phyloP scores from a whole-genome alignment of 2,329 filamentous ascomycete species.

The Pseudocercospora ulei region DNA sequence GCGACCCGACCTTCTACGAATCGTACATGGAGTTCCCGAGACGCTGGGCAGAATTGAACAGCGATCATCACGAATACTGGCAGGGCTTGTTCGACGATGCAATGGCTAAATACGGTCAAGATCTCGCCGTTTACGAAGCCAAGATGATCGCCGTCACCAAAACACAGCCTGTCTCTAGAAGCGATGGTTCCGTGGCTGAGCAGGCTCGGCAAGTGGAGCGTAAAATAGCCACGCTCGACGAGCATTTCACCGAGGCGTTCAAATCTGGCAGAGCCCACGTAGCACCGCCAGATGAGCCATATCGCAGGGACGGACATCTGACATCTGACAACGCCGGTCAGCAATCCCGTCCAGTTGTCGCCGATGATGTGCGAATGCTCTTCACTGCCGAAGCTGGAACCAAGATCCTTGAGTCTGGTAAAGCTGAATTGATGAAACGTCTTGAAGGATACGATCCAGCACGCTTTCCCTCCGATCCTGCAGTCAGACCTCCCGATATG shows the following conservation, averaged over 20 bases:
- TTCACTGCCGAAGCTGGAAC: slow-evolving; percentile 43
- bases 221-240: slow-evolving; percentile 29
- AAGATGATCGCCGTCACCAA: slow-evolving; percentile 27
- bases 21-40: slow-evolving; percentile 28
- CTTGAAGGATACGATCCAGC: slow-evolving; percentile 40
- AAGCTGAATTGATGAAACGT: slow-evolving; percentile 45
- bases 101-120: slow-evolving; percentile 26
- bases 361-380: slow-evolving; percentile 43
- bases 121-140: slow-evolving; percentile 29
- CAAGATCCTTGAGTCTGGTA: slow-evolving; percentile 44
- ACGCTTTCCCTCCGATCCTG: slow-evolving; percentile 2
- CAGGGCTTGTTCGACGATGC: slow-evolving; percentile 27
- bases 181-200: slow-evolving; percentile 19
- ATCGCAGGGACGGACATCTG: slow-evolving; percentile 26
- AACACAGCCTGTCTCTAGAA: slow-evolving; percentile 23
- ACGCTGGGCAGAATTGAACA: slow-evolving; percentile 25
- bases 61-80: slow-evolving; percentile 27
- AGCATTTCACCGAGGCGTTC: slow-evolving; percentile 28
- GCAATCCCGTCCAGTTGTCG: slow-evolving; percentile 21
- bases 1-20: slow-evolving; percentile 27
- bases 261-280: slow-evolving; percentile 24
- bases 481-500: slow-evolving; percentile 18
- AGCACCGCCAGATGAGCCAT: slow-evolving; percentile 22
- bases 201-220: slow-evolving; percentile 24
- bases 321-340: slow-evolving; percentile 22